Evolutionary conservation across 2,329 filamentous ascomycete genomes (phyloP), one percentile per base, ranked within the genome.

Genomic region (Colletotrichum simmondsii): DNA sequence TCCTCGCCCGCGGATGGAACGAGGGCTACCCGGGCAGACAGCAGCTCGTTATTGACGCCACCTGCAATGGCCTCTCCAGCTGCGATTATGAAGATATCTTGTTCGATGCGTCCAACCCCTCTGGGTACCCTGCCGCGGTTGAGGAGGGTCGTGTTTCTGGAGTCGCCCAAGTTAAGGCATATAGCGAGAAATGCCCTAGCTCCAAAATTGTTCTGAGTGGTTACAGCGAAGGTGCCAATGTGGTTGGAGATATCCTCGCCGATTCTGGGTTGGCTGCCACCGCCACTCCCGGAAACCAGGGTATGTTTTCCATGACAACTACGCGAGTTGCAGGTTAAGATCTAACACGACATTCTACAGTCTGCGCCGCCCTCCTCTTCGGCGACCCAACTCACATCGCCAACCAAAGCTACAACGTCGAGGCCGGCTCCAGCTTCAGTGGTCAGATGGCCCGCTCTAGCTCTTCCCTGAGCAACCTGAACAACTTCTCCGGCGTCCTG

Each of bases 201-300:
- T 74, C 82, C 32, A 83, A 81, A 72, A 77, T 86, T 14, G 82
- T 84, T 12, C 65, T 86, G 35, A 82, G 80, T 71, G 84, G 84
- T 0, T 86, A 84, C 75, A 83, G 81, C 5, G 81, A 85, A 71
- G 84, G 84, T 61, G 80, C 78, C 4, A 82, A 84, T 8, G 77
- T 85, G 19, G 75, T 82, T 22, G 78, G 81, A 35, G 80, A 83
- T 73, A 78, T 84, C 49, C 75, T 83, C 3, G 80, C 79, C 46
- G 80, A 76, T n/a, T 70, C 76, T 2, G 78, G 77, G 1, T 65
- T 83, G 19, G 77, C 78, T 65, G 70, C 76, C 8, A 60, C 73
- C 26, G 76, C 76, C 16, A 68, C 72, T 1, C 78, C 82, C 0
- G 82, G 78, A 22, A 81, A 77, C 71, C 77, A 77, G 74, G 78